These are phyloP conservation scores for Aspergillus fumigatus DNA, from an alignment of 2,329 filamentous ascomycete species.

Conservation along the genomic window DNA sequence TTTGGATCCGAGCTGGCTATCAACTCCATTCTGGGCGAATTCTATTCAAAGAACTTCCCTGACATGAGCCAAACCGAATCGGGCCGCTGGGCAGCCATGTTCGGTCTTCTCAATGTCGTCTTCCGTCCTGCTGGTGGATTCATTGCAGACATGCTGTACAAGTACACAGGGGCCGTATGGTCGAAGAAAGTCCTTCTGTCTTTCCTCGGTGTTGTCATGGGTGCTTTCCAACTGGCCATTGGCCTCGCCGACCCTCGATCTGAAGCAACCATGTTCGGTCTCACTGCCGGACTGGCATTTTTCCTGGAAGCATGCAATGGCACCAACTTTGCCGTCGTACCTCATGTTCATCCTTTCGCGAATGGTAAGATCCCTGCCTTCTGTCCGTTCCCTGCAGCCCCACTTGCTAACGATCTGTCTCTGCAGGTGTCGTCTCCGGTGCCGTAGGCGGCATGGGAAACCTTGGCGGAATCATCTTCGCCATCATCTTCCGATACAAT, in stretches of 20 bases:
- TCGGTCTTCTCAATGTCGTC: conserved; percentile 49
- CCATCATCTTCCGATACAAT: conserved; percentile 75
- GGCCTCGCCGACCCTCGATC: conserved; percentile 60
- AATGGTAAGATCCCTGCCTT: conserved; percentile 55
- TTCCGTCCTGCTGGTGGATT: conserved; percentile 48
- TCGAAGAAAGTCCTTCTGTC: conserved; percentile 61
- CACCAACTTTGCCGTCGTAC: conserved; percentile 79
- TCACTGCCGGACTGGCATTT: conserved; percentile 71
- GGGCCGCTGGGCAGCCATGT: conserved; percentile 54
- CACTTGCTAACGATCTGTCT: conserved; percentile 1
- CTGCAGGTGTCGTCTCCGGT: conserved; percentile 60
- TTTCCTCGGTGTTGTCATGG: conserved; percentile 52
- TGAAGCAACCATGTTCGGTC: conserved; percentile 65
- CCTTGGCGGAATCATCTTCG: conserved; percentile 78
- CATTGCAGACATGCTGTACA: conserved; percentile 54
- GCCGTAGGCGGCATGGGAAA: conserved; percentile 77
- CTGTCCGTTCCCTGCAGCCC: neutral
- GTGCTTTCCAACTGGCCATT: conserved; percentile 59
- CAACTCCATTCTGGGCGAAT: conserved; percentile 57
- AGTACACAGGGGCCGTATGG: conserved; percentile 50
- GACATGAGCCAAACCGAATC: conserved; percentile 51
- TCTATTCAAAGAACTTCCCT: conserved; percentile 55
- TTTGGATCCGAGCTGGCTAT: conserved; percentile 59
- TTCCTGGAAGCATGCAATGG: conserved; percentile 85
- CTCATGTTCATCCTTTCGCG: conserved; percentile 76